These are phyloP conservation scores for Carallia pectinifolia DNA, from an alignment of 345 rosid species.

Conservation along the genomic window DNA sequence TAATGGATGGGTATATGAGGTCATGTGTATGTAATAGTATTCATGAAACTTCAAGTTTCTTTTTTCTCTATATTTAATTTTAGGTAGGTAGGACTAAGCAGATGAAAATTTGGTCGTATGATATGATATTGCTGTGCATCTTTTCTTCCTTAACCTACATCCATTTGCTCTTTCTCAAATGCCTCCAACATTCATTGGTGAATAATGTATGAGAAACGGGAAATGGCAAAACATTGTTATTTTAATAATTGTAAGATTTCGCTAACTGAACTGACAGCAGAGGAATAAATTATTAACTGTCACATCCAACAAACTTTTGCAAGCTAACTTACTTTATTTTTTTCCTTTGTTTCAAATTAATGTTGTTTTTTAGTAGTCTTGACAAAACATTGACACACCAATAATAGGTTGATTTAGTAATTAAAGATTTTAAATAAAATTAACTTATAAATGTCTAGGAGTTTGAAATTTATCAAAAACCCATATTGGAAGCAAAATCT, in stretches of 20 bases:
- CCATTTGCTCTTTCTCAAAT: neutral
- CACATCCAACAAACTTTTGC: slow-evolving; percentile 23
- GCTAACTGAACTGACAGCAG: slow-evolving; percentile 20
- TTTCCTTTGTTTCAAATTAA: neutral
- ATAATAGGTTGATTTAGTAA: too few species aligned
- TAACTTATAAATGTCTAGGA: too few species aligned
- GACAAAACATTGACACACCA: too few species aligned
- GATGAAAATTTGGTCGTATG: slow-evolving; percentile 3
- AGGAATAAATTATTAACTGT: slow-evolving; percentile 38
- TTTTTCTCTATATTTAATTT: neutral
- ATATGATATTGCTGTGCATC: neutral
- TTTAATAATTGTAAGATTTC: slow-evolving; percentile 18
- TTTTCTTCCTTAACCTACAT: neutral
- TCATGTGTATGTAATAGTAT: neutral
- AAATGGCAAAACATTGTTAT: neutral
- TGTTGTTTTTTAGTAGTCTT: too few species aligned
- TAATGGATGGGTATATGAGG: too few species aligned
- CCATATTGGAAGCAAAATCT: too few species aligned
- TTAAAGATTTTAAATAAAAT: too few species aligned
- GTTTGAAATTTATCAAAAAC: too few species aligned
- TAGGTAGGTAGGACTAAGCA: slow-evolving; percentile 14
- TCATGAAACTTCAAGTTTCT: neutral
- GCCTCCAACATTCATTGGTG: neutral
- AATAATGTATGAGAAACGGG: slow-evolving; percentile 26
- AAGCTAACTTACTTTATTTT: neutral